A percentile compares a stretch with the other conserved stretches of the same genome.
These are phyloP conservation scores for Aphanocladium album DNA, from an alignment of 2,329 filamentous ascomycete genomes.

Conservation along the genomic window DNA sequence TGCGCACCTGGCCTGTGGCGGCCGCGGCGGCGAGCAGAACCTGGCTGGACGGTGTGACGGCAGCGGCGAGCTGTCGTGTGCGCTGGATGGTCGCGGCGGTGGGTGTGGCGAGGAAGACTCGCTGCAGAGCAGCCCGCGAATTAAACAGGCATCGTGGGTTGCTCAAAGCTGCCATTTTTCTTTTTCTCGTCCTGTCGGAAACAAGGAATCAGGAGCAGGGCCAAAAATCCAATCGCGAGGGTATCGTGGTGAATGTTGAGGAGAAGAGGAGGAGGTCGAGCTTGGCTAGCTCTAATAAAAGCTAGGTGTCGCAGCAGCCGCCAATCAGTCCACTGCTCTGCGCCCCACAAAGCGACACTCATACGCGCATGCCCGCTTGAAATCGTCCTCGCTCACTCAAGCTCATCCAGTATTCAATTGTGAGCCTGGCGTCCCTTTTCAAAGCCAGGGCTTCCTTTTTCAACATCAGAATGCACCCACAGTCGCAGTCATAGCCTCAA, in stretches of 20 bases:
- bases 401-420: too few relatives aligned
- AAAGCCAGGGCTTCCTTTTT: too few relatives aligned
- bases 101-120: slow-evolving; percentile 38
- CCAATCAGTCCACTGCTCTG: background rate
- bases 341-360: background rate
- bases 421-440: too few relatives aligned
- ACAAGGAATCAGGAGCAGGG: too few relatives aligned
- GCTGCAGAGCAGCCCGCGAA: slow-evolving; percentile 41
- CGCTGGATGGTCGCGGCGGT: background rate
- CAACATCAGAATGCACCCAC: too few relatives aligned
- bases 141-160: slow-evolving; percentile 35
- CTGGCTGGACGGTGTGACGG: slow-evolving; percentile 16
- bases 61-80: slow-evolving; percentile 8
- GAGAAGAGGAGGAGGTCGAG: slow-evolving; percentile 9
- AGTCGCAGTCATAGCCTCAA: too few relatives aligned
- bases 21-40: slow-evolving; percentile 3
- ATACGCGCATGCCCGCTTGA: background rate
- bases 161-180: slow-evolving; percentile 30
- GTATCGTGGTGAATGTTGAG: background rate
- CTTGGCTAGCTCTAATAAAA: background rate
- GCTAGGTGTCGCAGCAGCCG: background rate
- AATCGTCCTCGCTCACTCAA: background rate
- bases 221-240: background rate
- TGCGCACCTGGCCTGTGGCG: slow-evolving; percentile 15
- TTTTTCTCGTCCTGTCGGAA: too few relatives aligned